Evolutionary conservation across 2,329 filamentous ascomycete species (phyloP).

Genomic region (Paecilomyces sp.): DNA sequence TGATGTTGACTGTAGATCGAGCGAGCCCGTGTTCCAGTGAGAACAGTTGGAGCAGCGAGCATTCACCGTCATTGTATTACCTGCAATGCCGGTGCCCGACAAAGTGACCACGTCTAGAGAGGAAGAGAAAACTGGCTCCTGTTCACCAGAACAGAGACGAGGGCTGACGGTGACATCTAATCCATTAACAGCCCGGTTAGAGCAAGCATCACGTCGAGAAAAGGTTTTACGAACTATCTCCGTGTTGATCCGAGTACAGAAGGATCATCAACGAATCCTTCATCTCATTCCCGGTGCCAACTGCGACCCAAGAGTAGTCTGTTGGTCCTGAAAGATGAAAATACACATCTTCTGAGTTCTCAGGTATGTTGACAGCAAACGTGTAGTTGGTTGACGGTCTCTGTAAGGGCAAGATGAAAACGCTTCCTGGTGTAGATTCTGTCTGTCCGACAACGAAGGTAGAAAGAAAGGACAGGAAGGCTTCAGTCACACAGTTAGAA

Average conservation of each 20-base stretch:
- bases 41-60: conserved; percentile 13
- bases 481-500: not conserved
- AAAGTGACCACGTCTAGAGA: conserved; percentile 10
- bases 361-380: conserved; percentile 17
- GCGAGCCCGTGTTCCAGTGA: conserved; percentile 8
- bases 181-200: not conserved
- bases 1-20: conserved; percentile 10
- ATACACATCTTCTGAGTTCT: conserved; percentile 15
- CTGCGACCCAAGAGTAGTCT: conserved; percentile 15
- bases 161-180: conserved; percentile 13
- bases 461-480: not conserved
- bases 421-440: conserved; percentile 2
- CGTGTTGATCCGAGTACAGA: conserved; percentile 8
- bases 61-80: conserved; percentile 10
- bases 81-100: conserved; percentile 7
- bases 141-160: conserved; percentile 11
- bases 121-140: conserved; percentile 11
- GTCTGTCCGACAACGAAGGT: not conserved
- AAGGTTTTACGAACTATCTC: conserved; percentile 6
- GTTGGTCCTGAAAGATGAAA: conserved; percentile 17
- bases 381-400: conserved; percentile 9
- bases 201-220: not conserved
- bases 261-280: conserved; percentile 13
- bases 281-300: conserved; percentile 14
- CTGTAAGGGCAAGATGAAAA: conserved; percentile 10